Evolutionary conservation across 495 filamentous ascomycete genomes (phyloP), one percentile per base, ranked within the genome.

Genomic region (Poronia punctata): DNA sequence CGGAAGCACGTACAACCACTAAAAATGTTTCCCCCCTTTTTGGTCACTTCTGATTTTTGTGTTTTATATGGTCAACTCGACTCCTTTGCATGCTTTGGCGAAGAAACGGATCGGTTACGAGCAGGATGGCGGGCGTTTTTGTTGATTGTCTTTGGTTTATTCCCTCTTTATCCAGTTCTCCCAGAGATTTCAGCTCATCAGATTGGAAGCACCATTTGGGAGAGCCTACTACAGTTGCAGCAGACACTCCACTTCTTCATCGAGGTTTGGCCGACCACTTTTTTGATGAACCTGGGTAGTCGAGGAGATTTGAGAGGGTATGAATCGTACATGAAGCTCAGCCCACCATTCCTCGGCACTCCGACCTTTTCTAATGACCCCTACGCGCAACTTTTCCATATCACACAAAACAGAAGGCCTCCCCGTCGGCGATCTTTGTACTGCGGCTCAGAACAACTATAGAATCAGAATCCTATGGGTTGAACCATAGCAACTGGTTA

Each of bases 171-270:
- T 53, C 50, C 53, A 48, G 40, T 59, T 56, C 52, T 64, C 61
- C 57, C 57, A 45, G 53, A 49, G 39, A 51, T 56, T 35, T 44
- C 41, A 49, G 47, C 53, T 61, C 60, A 57, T 62, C 65, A 66
- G 62, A 68, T 65, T 71, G 65, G 64, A 56, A 58, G 65, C 43
- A 62, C 60, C 66, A 65, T 62, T 66, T 60, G 64, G 66, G 64
- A 68, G 64, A 62, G 52, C 20, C 52, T 47, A 34, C 35, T 41
- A 41, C 44, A 22, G 7, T 40, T 40, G 36, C 44, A 42, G 41
- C 45, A 48, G 54, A 40, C 49, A 64, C 65, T 68, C 66, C 66
- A 61, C 63, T 68, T 68, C 66, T 45, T 69, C 50, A 48, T 46
- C 53, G 62, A 68, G 65, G 61, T 69, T 45, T 71, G 66, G 65